Base-by-base conservation (phyloP, 2,329 filamentous ascomycete species). In the Clarireedia sp. region DNA sequence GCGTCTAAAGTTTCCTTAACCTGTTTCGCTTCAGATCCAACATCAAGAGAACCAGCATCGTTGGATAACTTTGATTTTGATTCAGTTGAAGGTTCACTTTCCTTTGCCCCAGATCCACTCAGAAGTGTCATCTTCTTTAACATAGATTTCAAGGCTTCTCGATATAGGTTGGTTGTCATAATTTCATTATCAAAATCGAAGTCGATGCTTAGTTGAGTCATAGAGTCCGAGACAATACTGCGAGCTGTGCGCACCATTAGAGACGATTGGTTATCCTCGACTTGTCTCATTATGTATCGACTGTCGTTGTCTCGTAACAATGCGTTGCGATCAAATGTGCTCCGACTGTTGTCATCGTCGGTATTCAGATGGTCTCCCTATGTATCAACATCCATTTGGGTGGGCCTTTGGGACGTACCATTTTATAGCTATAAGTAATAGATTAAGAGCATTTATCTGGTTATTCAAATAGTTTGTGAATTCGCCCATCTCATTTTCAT, bases 181-280 rank as follows among this genome's bases (percentile, higher is more conserved):
- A 44, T 44, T n/a, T 51, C 49, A 26, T 33, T 3, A n/a, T 51
- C 49, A 19, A 51, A 51, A 5, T 51, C 49, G 5, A 51, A 51
- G 14, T n/a, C 49, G 21, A 10, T n/a, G 16, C 29, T 33, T 14
- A 49, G 23, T 3, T 5, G 33, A n/a, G 19, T 49, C 36, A 38
- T 37, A n/a, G 26, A 14, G 3, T 49, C 16, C 16, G 29, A 19
- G 16, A n/a, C 21, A 38, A 21, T 5, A 21, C 48, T 43, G 3
- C 9, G 24, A 3, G 19, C 26, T n/a, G n/a, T 8, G 17, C 1
- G 19, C 24, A 26, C 24, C 10, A 29, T 8, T 0, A 51, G 17
- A 2, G 38, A 51, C 5, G 37, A 16, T 14, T 24, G 10, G 14
- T 44, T 16, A 33, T 51, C 49, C 17, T 44, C 37, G 9, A 51